Percentiles rank a stretch among this genome's conserved stretches.
Conservation (phyloP, 106 monocot genomes). For the Dendrobium catenatum region DNA sequence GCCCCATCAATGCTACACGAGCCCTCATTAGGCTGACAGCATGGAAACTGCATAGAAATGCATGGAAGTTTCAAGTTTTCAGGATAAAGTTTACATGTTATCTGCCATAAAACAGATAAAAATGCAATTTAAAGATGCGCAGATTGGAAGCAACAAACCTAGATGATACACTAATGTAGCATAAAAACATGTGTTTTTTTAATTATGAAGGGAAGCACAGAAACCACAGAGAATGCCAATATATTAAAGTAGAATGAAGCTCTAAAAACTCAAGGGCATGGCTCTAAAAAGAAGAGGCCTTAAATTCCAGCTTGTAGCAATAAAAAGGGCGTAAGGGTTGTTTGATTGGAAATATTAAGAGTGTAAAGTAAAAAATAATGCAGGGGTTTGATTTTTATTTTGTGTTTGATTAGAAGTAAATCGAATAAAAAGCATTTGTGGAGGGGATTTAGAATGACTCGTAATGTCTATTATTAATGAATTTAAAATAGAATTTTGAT, state of each 20-base stretch:
- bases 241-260: background rate
- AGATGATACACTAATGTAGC: background rate
- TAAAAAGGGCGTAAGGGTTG: too few relatives aligned
- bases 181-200: background rate
- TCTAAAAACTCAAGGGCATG: too few relatives aligned
- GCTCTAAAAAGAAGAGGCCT: too few relatives aligned
- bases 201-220: background rate
- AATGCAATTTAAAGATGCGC: background rate
- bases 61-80: background rate
- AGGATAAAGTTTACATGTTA: background rate
- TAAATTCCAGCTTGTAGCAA: too few relatives aligned
- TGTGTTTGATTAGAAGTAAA: too few relatives aligned
- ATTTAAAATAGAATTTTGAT: too few relatives aligned
- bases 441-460: too few relatives aligned
- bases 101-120: background rate
- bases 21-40: constrained; percentile 52
- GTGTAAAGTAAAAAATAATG: too few relatives aligned
- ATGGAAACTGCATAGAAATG: constrained; percentile 62
- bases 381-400: too few relatives aligned
- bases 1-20: constrained; percentile 37
- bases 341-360: too few relatives aligned
- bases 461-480: too few relatives aligned
- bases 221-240: background rate
- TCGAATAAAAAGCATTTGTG: too few relatives aligned
- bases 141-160: background rate